Conservation (phyloP, 1,284 basidiomycete species). For the Ustilago trichophora region DNA sequence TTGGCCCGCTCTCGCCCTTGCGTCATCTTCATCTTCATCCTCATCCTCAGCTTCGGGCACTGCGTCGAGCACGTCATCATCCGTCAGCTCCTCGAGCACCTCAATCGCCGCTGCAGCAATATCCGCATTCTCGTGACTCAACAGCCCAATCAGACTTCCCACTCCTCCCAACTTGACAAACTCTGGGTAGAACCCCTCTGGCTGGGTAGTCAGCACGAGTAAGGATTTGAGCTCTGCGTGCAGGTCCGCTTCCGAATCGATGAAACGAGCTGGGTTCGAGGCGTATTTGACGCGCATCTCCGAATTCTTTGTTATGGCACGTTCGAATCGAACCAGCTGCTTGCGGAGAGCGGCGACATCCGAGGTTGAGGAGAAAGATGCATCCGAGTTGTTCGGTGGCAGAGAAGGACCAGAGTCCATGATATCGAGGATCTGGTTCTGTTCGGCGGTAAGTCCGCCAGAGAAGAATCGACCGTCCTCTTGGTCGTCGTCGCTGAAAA, state of each 20-base stretch:
- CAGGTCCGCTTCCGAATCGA: conserved; percentile 95
- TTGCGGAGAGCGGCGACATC: conserved; percentile 69
- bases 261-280: conserved; percentile 77
- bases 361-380: background rate
- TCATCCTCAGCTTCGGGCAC: conserved; percentile 72
- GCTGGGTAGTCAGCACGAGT: conserved; percentile 87
- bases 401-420: conserved; percentile 44
- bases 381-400: background rate
- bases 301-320: conserved; percentile 89
- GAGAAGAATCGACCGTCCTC: conserved; percentile 62
- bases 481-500: conserved; percentile 61
- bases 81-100: conserved; percentile 86
- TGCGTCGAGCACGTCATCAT: conserved; percentile 90
- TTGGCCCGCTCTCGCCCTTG: background rate
- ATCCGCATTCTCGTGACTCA: conserved; percentile 69
- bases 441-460: conserved; percentile 61
- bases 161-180: conserved; percentile 80
- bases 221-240: conserved; percentile 82
- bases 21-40: conserved; percentile 64
- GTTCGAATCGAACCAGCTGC: conserved; percentile 82
- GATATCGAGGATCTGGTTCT: conserved; percentile 61
- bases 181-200: conserved; percentile 85
- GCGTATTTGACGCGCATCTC: conserved; percentile 77
- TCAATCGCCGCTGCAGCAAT: conserved; percentile 56
- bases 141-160: conserved; percentile 78